Percentiles rank a stretch among this genome's conserved stretches.
Conservation (phyloP, 1,284 basidiomycete species). For the Malassezia japonica region DNA sequence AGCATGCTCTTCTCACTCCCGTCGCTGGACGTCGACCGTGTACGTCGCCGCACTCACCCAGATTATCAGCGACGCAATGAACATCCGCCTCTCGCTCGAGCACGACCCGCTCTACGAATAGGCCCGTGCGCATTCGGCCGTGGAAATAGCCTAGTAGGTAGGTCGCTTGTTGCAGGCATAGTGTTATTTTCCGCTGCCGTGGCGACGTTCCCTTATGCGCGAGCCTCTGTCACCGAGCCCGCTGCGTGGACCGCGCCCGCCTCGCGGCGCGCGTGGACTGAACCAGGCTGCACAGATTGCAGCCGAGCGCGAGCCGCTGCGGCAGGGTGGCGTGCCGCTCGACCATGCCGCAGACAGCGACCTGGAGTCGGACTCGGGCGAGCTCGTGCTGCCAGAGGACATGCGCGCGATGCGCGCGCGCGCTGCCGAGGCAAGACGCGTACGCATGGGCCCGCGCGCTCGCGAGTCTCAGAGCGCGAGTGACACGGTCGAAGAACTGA, state of each 20-base stretch:
- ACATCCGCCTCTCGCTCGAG: conserved; percentile 39
- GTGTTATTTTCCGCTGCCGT: not conserved
- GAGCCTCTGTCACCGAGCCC: not conserved
- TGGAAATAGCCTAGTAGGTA: not conserved
- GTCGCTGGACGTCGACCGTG: conserved; percentile 40
- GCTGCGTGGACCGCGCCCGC: not conserved
- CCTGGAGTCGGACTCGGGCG: not conserved
- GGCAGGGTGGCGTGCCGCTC: not conserved
- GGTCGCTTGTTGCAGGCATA: not conserved
- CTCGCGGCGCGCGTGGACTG: not conserved
- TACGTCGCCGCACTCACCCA: conserved; percentile 16
- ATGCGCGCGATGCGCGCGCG: conserved; percentile 7
- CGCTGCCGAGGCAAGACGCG: not conserved
- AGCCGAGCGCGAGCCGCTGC: not conserved
- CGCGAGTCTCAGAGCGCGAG: not conserved
- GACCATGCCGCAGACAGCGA: not conserved
- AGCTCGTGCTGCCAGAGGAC: conserved; percentile 1
- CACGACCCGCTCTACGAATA: conserved; percentile 18
- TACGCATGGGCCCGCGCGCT: not conserved
- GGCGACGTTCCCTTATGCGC: not conserved
- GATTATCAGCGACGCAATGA: conserved; percentile 47
- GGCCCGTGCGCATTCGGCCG: conserved; percentile 5
- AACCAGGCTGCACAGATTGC: not conserved
- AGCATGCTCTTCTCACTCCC: conserved; percentile 47
- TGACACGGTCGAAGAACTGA: no score